Base-by-base conservation (phyloP, 495 filamentous ascomycete genomes). In the Penicilliopsis zonata region DNA sequence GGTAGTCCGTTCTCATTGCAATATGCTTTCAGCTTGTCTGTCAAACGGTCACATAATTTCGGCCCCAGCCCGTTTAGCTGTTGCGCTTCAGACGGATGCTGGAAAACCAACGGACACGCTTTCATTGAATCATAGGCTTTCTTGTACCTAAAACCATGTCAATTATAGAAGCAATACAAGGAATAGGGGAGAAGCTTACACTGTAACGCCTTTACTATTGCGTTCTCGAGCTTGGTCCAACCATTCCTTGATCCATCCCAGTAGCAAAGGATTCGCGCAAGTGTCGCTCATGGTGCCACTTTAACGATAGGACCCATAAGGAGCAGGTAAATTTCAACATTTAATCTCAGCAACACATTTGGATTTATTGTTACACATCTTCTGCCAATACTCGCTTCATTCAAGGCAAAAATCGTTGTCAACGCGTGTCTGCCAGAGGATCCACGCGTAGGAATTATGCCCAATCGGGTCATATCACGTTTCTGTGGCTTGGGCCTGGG, bases 91-190 rank as follows among this genome's bases (percentile, higher is more conserved):
- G 78, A 77, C 3, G 84, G 84, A 43, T 90, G 84, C 2, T 70
- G 60, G 38, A 88, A 84, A 3, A 62, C 55, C 28, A 86, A 52
- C 0, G 84, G 84, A 38, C 82, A 90, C 15, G 70, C 69, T 59
- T 80, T 86, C 56, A 92, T 72, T 8, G 83, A 81, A 30, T 82
- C 72, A 44, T 86, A 86, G 1, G 84, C 84, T 35, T 78, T 80
- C 45, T 79, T 85, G 55, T 86, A 88, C 0, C 70, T 73, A 19
- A 7, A 8, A 32, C 20, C 5, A 22, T 13, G 30, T 49, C 20
- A 47, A 46, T n/a, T n/a, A n/a, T 33, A 23, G 21, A 23, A 23
- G 21, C 21, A 6, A 6, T n/a, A 34, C n/a, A 6, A n/a, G 29
- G 18, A 16, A 17, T 13, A 5, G 13, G 18, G 31, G 24, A 31